phyloP scores from a whole-genome alignment of 345 rosid genomes.

The Linum trigynum region DNA sequence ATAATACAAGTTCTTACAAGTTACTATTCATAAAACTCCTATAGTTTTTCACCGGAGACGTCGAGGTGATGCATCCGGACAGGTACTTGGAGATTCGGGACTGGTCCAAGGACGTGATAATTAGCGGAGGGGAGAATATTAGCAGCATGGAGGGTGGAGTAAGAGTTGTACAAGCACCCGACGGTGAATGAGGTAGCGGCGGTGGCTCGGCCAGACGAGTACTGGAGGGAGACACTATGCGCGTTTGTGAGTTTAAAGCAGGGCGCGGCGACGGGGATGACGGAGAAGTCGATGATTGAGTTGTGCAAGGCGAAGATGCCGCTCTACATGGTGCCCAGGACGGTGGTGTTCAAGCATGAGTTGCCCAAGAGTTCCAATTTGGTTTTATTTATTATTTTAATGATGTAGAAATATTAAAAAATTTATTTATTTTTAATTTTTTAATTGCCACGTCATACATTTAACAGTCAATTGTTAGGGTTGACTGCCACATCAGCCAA shows the following conservation, averaged over 20 bases:
- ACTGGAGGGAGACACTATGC: slow-evolving; percentile 42
- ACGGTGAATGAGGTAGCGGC: slow-evolving; percentile 39
- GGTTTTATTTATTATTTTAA: no score
- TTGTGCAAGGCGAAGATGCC: slow-evolving; percentile 31
- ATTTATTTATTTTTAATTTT: no score
- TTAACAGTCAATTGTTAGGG: no score
- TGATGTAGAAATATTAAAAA: no score
- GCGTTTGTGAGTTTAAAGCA: slow-evolving; percentile 24
- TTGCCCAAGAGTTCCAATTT: no score
- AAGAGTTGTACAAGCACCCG: slow-evolving; percentile 30
- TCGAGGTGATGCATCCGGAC: slow-evolving; percentile 39
- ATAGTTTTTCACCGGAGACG: slow-evolving; percentile 35
- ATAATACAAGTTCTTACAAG: no score
- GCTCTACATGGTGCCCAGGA: slow-evolving; percentile 35
- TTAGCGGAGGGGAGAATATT: slow-evolving; percentile 40
- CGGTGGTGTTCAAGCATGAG: slow-evolving; percentile 20
- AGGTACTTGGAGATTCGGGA: slow-evolving; percentile 42
- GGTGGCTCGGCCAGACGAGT: slow-evolving; percentile 34
- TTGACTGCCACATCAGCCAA: no score
- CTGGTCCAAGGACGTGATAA: slow-evolving; percentile 38
- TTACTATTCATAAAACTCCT: no score
- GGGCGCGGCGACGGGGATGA: slow-evolving; percentile 19
- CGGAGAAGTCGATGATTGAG: slow-evolving; percentile 22
- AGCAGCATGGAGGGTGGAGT: slow-evolving; percentile 39
- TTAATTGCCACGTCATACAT: no score